Evolutionary conservation across 163 green algal species (phyloP).

Genomic region (Chloroidium sp.): DNA sequence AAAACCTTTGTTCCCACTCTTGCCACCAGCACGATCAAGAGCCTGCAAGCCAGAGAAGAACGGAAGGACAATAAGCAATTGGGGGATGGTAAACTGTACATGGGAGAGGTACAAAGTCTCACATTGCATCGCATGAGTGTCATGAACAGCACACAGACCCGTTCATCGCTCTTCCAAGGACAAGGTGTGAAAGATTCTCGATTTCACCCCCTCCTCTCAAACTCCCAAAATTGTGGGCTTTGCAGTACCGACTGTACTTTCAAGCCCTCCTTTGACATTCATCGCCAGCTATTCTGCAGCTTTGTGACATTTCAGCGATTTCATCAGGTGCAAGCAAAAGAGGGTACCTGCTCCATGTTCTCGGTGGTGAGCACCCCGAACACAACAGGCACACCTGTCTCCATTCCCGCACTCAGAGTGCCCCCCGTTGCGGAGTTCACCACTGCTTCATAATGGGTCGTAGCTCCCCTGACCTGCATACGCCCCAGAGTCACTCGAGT

Average conservation of each 20-base stretch:
- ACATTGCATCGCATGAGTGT: too few relatives aligned
- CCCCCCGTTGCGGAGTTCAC: conserved; percentile 73
- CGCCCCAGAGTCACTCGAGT: background rate
- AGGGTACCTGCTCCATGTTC: conserved; percentile 79
- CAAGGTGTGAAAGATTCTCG: too few relatives aligned
- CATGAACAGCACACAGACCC: too few relatives aligned
- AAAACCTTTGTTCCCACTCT: conserved; percentile 93
- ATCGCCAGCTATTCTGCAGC: background rate
- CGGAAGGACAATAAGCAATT: background rate
- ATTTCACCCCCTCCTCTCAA: too few relatives aligned
- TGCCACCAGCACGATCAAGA: conserved; percentile 87
- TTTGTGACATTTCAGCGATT: background rate
- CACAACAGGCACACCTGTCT: conserved; percentile 84
- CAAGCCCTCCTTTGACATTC: too few relatives aligned
- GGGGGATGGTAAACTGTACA: background rate
- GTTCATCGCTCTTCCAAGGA: background rate
- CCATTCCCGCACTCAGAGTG: conserved; percentile 53
- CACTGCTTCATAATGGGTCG: conserved; percentile 94
- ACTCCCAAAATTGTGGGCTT: too few relatives aligned
- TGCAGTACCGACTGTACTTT: too few relatives aligned
- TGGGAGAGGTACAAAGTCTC: too few relatives aligned
- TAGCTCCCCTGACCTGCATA: conserved; percentile 78
- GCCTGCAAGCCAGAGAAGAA: conserved; percentile 44
- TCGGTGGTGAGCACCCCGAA: conserved; percentile 97
- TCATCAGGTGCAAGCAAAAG: background rate